These are phyloP conservation scores for Naganishia sp. DNA, from an alignment of 1,284 basidiomycete species.

Conservation along the genomic window DNA sequence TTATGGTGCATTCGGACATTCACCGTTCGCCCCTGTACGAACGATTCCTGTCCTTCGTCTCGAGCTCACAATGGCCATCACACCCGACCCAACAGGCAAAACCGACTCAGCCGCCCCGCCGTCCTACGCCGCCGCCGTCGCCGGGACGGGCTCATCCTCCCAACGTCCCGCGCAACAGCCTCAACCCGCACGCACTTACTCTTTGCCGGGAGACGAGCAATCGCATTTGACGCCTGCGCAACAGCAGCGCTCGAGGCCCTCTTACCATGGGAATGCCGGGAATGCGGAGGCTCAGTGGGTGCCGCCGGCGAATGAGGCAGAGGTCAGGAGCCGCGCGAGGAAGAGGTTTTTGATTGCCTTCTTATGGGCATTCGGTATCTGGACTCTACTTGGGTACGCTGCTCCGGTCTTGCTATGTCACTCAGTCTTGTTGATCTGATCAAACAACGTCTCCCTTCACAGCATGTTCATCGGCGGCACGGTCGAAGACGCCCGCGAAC, in stretches of 20 bases:
- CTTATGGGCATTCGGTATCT: slow-evolving; percentile 27
- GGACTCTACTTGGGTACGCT: slow-evolving; percentile 14
- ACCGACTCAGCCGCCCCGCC: slow-evolving; percentile 16
- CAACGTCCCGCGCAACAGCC: slow-evolving; percentile 3
- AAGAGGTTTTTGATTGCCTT: slow-evolving; percentile 31
- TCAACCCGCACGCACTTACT: background rate
- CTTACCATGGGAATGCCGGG: background rate
- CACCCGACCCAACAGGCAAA: slow-evolving; percentile 7
- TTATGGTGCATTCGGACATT: background rate
- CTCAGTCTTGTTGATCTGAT: background rate
- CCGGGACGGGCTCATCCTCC: slow-evolving; percentile 9
- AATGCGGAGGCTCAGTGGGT: slow-evolving; percentile 15
- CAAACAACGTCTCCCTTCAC: background rate
- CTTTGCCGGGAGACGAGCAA: slow-evolving; percentile 8
- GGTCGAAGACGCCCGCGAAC: slow-evolving; percentile 23
- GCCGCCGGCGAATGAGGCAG: slow-evolving; percentile 15
- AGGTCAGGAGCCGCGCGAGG: slow-evolving; percentile 17
- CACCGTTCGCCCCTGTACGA: background rate
- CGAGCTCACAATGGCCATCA: slow-evolving; percentile 9
- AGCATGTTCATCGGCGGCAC: slow-evolving; percentile 25
- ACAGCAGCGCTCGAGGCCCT: background rate
- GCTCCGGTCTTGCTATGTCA: too few species aligned
- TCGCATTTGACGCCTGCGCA: background rate
- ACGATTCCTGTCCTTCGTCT: too few species aligned
- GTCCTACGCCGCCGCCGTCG: slow-evolving; percentile 19